Evolutionary conservation across 108 stramenopile species (phyloP).

Genomic region (Poteriospumella lacustris): DNA sequence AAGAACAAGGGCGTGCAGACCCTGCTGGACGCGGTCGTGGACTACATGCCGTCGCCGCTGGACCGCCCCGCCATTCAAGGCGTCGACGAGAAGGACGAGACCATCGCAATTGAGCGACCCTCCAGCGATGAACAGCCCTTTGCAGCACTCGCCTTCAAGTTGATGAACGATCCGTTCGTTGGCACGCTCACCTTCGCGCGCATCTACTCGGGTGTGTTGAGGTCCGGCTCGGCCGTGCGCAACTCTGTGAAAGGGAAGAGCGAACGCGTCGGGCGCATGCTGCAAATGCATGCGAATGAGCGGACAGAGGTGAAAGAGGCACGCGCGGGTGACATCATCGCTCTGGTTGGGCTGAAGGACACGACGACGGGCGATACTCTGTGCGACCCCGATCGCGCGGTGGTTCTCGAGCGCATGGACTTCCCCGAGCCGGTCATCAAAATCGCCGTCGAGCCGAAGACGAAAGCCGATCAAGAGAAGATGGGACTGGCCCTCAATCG

Average conservation of each 20-base stretch:
- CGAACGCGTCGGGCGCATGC: slow-evolving; percentile 84
- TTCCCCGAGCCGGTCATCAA: slow-evolving; percentile 75
- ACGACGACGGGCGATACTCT: slow-evolving; percentile 52
- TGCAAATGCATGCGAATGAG: slow-evolving; percentile 54
- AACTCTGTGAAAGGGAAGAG: slow-evolving; percentile 88
- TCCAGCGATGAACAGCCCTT: slow-evolving; percentile 74
- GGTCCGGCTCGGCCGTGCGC: slow-evolving; percentile 53
- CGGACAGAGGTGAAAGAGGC: slow-evolving; percentile 51
- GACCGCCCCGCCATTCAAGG: slow-evolving; percentile 46
- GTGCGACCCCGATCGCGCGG: slow-evolving; percentile 46
- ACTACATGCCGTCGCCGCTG: slow-evolving; percentile 83
- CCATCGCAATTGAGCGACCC: slow-evolving; percentile 42
- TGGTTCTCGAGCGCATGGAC: slow-evolving; percentile 91
- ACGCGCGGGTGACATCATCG: slow-evolving; percentile 41
- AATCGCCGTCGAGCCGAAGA: slow-evolving; percentile 54
- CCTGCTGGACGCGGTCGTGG: slow-evolving; percentile 80
- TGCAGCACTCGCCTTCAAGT: slow-evolving; percentile 51
- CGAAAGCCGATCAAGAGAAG: slow-evolving; percentile 53
- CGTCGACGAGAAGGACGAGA: not conserved
- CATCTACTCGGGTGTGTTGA: slow-evolving; percentile 49
- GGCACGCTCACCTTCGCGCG: slow-evolving; percentile 50
- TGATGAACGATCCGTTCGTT: slow-evolving; percentile 53
- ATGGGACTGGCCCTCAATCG: slow-evolving; percentile 44
- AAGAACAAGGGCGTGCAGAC: slow-evolving; percentile 73
- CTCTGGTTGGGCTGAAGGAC: slow-evolving; percentile 38